Evolutionary conservation across 495 filamentous ascomycete genomes (phyloP).

Genomic region (Bryoglossum gracile): DNA sequence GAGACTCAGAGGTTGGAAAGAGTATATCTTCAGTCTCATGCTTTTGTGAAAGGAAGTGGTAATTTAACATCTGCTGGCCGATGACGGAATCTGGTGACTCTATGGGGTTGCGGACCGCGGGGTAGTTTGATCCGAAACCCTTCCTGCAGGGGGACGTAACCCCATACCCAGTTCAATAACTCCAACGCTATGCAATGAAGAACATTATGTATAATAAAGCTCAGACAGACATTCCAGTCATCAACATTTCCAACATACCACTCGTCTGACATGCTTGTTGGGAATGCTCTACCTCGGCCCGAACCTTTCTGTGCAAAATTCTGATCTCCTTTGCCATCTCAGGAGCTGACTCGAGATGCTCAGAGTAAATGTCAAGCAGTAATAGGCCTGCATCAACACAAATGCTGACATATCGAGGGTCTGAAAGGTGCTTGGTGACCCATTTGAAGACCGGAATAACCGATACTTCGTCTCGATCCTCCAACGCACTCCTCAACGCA

Average conservation of each 20-base stretch:
- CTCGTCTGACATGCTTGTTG: slow-evolving; percentile 69
- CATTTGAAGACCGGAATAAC: slow-evolving; percentile 79
- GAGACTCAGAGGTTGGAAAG: no score
- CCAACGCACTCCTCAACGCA: slow-evolving; percentile 73
- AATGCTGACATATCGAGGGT: slow-evolving; percentile 69
- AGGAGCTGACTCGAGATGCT: slow-evolving; percentile 64
- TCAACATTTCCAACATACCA: slow-evolving; percentile 80
- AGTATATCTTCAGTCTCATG: no score
- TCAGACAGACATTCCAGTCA: slow-evolving; percentile 28
- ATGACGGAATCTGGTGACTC: slow-evolving; percentile 14
- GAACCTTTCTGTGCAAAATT: slow-evolving; percentile 58
- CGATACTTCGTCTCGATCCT: slow-evolving; percentile 72
- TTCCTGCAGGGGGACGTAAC: no score
- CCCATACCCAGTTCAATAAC: slow-evolving; percentile 26
- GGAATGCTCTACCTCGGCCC: slow-evolving; percentile 68
- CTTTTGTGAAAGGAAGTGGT: background rate
- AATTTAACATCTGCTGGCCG: slow-evolving; percentile 1
- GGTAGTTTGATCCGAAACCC: slow-evolving; percentile 5
- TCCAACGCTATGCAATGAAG: slow-evolving; percentile 39
- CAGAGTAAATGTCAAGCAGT: slow-evolving; percentile 79
- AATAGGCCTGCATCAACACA: slow-evolving; percentile 74
- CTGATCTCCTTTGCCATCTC: slow-evolving; percentile 63
- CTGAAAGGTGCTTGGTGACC: slow-evolving; percentile 67
- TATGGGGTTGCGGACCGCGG: slow-evolving; percentile 15
- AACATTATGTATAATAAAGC: slow-evolving; percentile 1